Evolutionary conservation across 1,139 yeast species (phyloP), one percentile per base, ranked within the genome.

Genomic region (Geotrichum klebahnii): DNA sequence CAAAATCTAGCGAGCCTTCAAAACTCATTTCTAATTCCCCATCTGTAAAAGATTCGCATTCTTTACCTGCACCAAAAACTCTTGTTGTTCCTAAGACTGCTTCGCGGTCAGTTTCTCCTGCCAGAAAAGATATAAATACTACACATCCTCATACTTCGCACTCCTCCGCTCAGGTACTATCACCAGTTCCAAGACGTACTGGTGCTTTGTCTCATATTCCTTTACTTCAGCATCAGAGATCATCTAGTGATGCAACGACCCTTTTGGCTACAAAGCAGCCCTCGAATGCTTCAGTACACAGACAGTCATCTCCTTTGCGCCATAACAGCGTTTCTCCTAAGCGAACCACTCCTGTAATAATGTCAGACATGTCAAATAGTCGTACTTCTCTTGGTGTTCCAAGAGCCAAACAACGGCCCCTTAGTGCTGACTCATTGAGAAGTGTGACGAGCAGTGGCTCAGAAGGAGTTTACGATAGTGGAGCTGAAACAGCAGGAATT

Each of bases 151-250:
- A 35, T 22, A 31, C 36, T 3, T 6, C 46, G n/a, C n/a, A n/a
- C n/a, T n/a, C n/a, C n/a, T n/a, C n/a, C n/a, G n/a, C 29, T 28
- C 43, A 37, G 17, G 51, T 48, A 16, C 38, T 47, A 14, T 40
- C 46, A 5, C 51, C 51, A 1, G 34, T 48, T 14, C 51, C 51
- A 2, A 26, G 29, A 22, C 47, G 45, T 9, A 37, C 46, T 22
- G 44, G 52, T 4, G 22, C 47, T 1, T 34, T 51, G 17, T 37
- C 32, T 31, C n/a, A 24, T 8, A 42, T 51, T 17, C 54, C 54
- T 1, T 26, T 51, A 17, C 33, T 51, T 17, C 38, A 50, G 14
- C 37, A 41, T 26, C 47, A 48, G 10, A 19, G 38, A 10, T 17
- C 47, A 10, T 23, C 37, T 9, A 36, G 47, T 28, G 47, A 44